Evolutionary conservation across 164 flowering plant species (phyloP), one percentile per base, ranked within the genome.

Genomic region (Pachysandra terminalis): DNA sequence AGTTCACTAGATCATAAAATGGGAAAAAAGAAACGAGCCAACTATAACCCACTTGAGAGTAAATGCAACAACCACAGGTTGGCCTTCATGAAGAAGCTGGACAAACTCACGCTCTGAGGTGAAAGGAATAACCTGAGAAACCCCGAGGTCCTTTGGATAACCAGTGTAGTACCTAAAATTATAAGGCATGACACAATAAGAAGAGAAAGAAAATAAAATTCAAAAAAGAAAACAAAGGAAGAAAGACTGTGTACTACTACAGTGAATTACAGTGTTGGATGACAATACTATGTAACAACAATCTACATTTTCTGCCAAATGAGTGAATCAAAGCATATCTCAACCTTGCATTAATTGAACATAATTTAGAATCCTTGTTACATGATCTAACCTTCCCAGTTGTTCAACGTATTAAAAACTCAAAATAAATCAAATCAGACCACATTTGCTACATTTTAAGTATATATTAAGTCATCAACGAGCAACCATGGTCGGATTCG

Each of bases 61-160:
- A 72, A 90, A 95, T 63, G 97, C 97, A 69, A 90, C 96, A 64
- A 88, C 97, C 23, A 92, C 82, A 54, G 97, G 97, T 51, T 68
- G 64, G 19, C 97, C 94, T 81, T 90, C 83, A 68, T 92, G 96
- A 72, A 95, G 84, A 54, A 92, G 87, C 68, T 95, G 89, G 32
- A 95, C 91, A 82, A 95, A 90, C 52, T 89, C 91, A 41, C 97
- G 91, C 74, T 95, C 98, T 23, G 97, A 92, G 9, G 92, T 83
- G 69, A 92, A 95, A 75, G 85, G 90, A 71, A 90, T 79, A 56
- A 92, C 81, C 65, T 85, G 81, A 41, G 97, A 89, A 49, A 91
- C 94, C 41, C 94, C 96, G 58, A 90, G 87, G 80, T 90, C 94
- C 77, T 92, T 95, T 1, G 98, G 97, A 78, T 85, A 90, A 21